Conservation (phyloP, 345 rosid species). For the Angophora floribunda region DNA sequence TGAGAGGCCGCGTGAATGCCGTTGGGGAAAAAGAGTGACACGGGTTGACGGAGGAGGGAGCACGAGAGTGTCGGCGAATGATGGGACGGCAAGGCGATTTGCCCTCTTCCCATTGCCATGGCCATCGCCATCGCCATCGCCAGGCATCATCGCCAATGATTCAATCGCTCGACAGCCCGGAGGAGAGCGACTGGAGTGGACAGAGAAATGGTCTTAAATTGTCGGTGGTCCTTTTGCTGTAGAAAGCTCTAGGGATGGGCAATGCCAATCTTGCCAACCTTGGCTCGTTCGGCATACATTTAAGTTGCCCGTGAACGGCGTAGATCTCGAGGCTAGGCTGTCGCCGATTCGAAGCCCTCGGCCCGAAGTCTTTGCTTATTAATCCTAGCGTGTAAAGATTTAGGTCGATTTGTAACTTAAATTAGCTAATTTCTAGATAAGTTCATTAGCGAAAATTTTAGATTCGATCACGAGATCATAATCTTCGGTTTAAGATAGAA, state of each 20-base stretch:
- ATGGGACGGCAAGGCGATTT: background rate
- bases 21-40: background rate
- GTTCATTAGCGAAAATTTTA: background rate
- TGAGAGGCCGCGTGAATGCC: background rate
- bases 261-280: background rate
- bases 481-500: too few species aligned
- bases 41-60: background rate
- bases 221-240: background rate
- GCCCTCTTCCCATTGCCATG: background rate
- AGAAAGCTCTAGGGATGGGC: background rate
- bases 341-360: background rate
- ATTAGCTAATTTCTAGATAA: background rate
- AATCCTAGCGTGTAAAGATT: background rate
- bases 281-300: background rate
- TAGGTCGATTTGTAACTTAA: background rate
- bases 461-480: fast-evolving
- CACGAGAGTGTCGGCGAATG: background rate
- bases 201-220: background rate
- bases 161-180: background rate
- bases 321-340: background rate
- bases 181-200: background rate
- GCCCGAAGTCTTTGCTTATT: background rate
- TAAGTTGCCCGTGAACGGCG: background rate
- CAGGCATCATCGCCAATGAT: too few species aligned
- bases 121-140: background rate